Evolutionary conservation across 768 basidiomycete species (phyloP).

Genomic region (Tricholoma sp.): DNA sequence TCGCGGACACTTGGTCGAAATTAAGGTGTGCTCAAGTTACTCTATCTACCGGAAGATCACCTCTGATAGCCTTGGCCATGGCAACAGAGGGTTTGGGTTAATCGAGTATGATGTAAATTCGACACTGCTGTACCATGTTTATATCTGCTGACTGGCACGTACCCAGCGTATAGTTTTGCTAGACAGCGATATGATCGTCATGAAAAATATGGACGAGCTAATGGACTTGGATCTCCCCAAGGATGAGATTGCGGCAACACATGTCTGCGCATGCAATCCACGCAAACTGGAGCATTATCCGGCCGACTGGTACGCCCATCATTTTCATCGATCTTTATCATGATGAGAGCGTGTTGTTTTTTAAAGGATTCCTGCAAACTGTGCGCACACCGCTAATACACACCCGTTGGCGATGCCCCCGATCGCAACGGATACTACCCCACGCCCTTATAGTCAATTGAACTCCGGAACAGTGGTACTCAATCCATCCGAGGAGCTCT

Average conservation of each 20-base stretch:
- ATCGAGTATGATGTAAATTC: slow-evolving; percentile 56
- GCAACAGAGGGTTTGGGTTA: slow-evolving; percentile 55
- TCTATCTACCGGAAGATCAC: background rate
- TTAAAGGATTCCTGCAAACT: slow-evolving; percentile 86
- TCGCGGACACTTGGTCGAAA: slow-evolving; percentile 73
- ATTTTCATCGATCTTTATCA: background rate
- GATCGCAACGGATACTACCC: slow-evolving; percentile 33
- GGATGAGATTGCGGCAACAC: slow-evolving; percentile 82
- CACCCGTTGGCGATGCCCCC: slow-evolving; percentile 39
- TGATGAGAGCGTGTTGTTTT: slow-evolving; percentile 12
- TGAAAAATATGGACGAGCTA: slow-evolving; percentile 75
- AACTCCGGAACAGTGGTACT: slow-evolving; percentile 91
- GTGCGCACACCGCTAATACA: slow-evolving; percentile 64
- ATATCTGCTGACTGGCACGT: background rate
- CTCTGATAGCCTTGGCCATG: background rate
- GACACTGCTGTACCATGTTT: background rate
- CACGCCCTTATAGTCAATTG: slow-evolving; percentile 75
- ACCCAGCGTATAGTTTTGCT: slow-evolving; percentile 70
- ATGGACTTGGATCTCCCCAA: slow-evolving; percentile 54
- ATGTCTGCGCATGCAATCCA: slow-evolving; percentile 95
- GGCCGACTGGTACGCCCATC: slow-evolving; percentile 64
- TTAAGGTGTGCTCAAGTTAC: slow-evolving; percentile 34
- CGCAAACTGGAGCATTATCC: slow-evolving; percentile 83
- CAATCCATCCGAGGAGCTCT: slow-evolving; percentile 58
- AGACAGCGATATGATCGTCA: slow-evolving; percentile 86